Percentiles rank a stretch among this genome's conserved stretches.
Conservation (phyloP, 2,329 filamentous ascomycete species). For the Juglanconis oblonga region DNA sequence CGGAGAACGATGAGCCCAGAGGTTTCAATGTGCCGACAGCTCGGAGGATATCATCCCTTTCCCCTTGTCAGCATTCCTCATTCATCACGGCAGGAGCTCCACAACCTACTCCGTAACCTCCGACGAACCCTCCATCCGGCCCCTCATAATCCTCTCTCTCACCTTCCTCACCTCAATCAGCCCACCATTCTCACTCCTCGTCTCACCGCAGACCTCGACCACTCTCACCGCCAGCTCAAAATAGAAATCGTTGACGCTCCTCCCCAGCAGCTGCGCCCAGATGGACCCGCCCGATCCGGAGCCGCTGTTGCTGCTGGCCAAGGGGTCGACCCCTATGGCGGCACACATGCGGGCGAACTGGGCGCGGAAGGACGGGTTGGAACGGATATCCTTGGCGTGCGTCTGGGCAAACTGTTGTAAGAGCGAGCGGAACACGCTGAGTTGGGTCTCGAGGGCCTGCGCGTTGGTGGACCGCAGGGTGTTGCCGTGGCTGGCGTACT, state of each 20-base stretch:
- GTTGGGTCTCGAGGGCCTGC: slow-evolving; percentile 83
- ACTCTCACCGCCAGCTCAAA: slow-evolving; percentile 95
- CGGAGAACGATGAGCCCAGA: slow-evolving; percentile 81
- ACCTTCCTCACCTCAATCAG: slow-evolving; percentile 83
- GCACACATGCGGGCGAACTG: slow-evolving; percentile 99
- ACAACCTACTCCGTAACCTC: slow-evolving; percentile 70
- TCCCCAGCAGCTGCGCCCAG: slow-evolving; percentile 89
- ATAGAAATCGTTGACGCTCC: slow-evolving; percentile 96
- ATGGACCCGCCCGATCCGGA: slow-evolving; percentile 59
- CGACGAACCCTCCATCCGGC: slow-evolving; percentile 71
- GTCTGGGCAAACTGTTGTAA: slow-evolving; percentile 94
- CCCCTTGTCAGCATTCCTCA: neutral
- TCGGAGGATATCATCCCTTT: slow-evolving; percentile 80
- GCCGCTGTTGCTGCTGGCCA: slow-evolving; percentile 63
- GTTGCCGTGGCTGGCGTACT: slow-evolving; percentile 87
- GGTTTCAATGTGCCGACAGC: slow-evolving; percentile 85
- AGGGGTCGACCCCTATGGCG: slow-evolving; percentile 91
- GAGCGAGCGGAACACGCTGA: slow-evolving; percentile 92
- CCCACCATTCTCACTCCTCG: slow-evolving; percentile 86
- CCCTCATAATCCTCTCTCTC: slow-evolving; percentile 68
- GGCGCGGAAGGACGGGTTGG: slow-evolving; percentile 88
- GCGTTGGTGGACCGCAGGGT: slow-evolving; percentile 82
- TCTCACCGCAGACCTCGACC: slow-evolving; percentile 86
- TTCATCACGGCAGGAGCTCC: neutral
- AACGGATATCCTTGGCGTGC: slow-evolving; percentile 93